Conservation (phyloP, 352 stramenopile species). For the Pythium utonaiense region DNA sequence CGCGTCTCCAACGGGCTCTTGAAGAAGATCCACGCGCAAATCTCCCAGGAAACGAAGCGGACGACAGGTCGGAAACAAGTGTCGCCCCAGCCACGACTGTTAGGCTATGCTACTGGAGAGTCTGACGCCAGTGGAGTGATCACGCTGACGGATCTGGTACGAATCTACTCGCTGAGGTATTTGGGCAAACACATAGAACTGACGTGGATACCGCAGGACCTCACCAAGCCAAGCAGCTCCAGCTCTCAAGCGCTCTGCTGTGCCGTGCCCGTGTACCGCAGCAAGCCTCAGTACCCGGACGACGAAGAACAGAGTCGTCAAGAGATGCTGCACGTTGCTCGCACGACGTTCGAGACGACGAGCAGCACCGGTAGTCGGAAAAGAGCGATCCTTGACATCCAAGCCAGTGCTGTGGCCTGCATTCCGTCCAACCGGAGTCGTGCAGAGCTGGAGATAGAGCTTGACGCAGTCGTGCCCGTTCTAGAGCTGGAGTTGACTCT, state of each 20-base stretch:
- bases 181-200: background rate
- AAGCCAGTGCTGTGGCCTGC: constrained; percentile 2
- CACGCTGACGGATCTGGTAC: constrained; percentile 11
- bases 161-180: background rate
- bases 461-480: constrained; percentile 38
- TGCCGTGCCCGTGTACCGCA: background rate
- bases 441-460: constrained; percentile 18
- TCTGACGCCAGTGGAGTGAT: background rate
- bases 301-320: background rate
- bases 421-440: constrained; percentile 3
- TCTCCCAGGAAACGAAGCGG: constrained; percentile 11
- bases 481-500: constrained; percentile 45
- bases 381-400: background rate
- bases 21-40: constrained; percentile 47
- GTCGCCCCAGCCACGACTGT: constrained; percentile 3
- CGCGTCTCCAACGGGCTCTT: constrained; percentile 34
- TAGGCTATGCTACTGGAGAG: constrained; percentile 29
- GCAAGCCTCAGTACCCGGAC: background rate
- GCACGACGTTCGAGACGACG: constrained; percentile 7
- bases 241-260: background rate
- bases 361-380: background rate
- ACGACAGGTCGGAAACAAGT: background rate
- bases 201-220: background rate
- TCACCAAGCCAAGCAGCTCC: constrained; percentile 3
- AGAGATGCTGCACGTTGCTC: background rate